These are phyloP conservation scores for Cryptococcus sp. DNA, from an alignment of 1,284 basidiomycete species.

Conservation along the genomic window DNA sequence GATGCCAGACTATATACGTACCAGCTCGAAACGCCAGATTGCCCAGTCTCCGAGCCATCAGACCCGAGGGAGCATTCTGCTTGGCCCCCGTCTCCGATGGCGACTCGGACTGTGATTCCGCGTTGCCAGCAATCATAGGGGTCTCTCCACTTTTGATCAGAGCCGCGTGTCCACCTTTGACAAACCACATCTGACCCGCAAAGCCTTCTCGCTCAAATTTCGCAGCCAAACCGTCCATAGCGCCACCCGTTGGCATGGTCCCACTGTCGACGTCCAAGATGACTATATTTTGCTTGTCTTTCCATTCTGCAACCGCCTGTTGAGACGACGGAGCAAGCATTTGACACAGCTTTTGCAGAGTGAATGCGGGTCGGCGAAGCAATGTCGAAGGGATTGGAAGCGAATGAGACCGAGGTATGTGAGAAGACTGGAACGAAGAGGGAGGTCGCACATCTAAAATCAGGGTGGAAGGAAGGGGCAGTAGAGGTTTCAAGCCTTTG, in stretches of 20 bases:
- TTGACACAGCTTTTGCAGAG: conserved; percentile 68
- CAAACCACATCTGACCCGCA: conserved; percentile 67
- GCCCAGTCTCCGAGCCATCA: conserved; percentile 31
- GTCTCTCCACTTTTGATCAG: conserved; percentile 12
- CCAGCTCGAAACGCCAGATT: conserved; percentile 41
- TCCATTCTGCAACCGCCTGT: conserved; percentile 58
- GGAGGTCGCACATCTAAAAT: conserved; percentile 87
- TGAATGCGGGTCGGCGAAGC: conserved; percentile 82
- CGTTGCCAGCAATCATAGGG: conserved; percentile 12
- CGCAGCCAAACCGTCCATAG: conserved; percentile 74
- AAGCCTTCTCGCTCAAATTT: conserved; percentile 79
- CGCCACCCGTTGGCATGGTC: conserved; percentile 63
- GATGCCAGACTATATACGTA: conserved; percentile 16
- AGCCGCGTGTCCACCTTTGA: conserved; percentile 75
- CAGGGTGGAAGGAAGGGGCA: conserved; percentile 49
- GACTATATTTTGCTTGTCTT: conserved; percentile 65
- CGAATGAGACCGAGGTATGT: conserved; percentile 73
- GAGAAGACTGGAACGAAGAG: conserved; percentile 66
- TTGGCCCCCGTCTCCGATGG: background rate
- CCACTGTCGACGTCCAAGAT: conserved; percentile 79
- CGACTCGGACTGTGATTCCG: no score
- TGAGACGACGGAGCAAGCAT: conserved; percentile 71
- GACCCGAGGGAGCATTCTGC: background rate
- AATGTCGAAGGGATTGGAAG: conserved; percentile 92
- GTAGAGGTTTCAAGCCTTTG: conserved; percentile 15